These are phyloP conservation scores for Suhomyces taliae DNA, from an alignment of 1,139 yeast genomes.

Conservation along the genomic window DNA sequence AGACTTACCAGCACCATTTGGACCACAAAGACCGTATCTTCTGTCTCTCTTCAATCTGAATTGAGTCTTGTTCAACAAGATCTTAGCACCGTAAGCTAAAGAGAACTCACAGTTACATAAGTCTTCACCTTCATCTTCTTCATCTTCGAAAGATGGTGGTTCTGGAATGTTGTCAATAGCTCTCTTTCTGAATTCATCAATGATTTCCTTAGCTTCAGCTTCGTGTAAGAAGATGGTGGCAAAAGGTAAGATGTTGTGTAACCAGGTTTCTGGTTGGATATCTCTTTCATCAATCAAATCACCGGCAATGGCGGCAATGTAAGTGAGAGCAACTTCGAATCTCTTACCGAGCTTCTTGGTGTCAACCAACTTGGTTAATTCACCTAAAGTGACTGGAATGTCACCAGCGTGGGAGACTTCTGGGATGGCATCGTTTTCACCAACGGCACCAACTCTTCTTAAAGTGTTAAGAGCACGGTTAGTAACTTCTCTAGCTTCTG, in stretches of 20 bases:
- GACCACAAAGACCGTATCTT: constrained; percentile 99
- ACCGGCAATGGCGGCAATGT: constrained; percentile 97
- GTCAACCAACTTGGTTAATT: constrained; percentile 71
- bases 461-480: constrained; percentile 95
- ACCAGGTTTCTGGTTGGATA: constrained; percentile 91
- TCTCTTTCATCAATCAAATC: constrained; percentile 98
- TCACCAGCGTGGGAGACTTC: constrained; percentile 99
- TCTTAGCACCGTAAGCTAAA: constrained; percentile 99
- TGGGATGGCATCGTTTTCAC: constrained; percentile 85
- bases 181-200: constrained; percentile 93
- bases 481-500: constrained; percentile 99
- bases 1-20: constrained; percentile 99
- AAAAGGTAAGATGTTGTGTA: constrained; percentile 84
- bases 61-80: constrained; percentile 98
- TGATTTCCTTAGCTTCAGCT: constrained; percentile 83
- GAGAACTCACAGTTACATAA: constrained; percentile 99
- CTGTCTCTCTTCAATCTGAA: constrained; percentile 99
- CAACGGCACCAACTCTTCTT: constrained; percentile 98
- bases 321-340: constrained; percentile 74
- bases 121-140: constrained; percentile 99
- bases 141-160: constrained; percentile 95
- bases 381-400: constrained; percentile 78
- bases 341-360: constrained; percentile 70
- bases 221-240: constrained; percentile 95
- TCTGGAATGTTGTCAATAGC: constrained; percentile 97